Base-by-base conservation (phyloP, 495 filamentous ascomycete species). In the Stereocaulon alpinum region DNA sequence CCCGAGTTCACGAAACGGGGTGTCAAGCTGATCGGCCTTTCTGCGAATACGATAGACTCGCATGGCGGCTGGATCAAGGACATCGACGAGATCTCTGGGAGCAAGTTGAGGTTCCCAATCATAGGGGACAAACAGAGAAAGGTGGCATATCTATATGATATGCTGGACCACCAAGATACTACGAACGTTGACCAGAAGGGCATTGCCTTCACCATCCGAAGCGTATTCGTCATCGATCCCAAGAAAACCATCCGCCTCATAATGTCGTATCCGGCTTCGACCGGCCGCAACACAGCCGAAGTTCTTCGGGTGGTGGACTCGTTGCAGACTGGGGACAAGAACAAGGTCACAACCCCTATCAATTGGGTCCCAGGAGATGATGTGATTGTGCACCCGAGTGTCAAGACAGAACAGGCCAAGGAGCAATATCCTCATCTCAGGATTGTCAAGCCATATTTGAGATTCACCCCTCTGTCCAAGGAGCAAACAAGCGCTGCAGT, bases 221-320 rank as follows among this genome's bases (percentile, higher is more conserved):
- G 89, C 64, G 94, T 97, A 74, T 98, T 97, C 82, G 79, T 97
- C 78, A 94, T 98, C 73, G 93, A 97, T 79, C 94, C 93, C 58
- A 95, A 86, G 81, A 96, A 97, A 84, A 91, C 85, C 66, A 96
- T 97, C 74, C 90, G 93, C 67, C 84, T 90, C 68, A 96, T 95
- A 73, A 81, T 97, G 63, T 86, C 91, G 66, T 98, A 96, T 82
- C 94, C 94, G 18, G 93, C 94, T 59, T 96, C 90, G 45, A 97
- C 94, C 32, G 94, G 93, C 70, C 89, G 93, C 68, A 98, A 97
- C 78, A 87, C 89, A 59, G 91, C 89, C 65, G 93, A 97, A 77
- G 88, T 98, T 57, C 83, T 98, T 61, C 89, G 94, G 68, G 86
- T 97, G 56, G 80, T 98, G 70, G 91, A 97, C 78, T 95, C 90